Evolutionary conservation across 305 asterid species (phyloP).

Genomic region (Solanum chacoense): DNA sequence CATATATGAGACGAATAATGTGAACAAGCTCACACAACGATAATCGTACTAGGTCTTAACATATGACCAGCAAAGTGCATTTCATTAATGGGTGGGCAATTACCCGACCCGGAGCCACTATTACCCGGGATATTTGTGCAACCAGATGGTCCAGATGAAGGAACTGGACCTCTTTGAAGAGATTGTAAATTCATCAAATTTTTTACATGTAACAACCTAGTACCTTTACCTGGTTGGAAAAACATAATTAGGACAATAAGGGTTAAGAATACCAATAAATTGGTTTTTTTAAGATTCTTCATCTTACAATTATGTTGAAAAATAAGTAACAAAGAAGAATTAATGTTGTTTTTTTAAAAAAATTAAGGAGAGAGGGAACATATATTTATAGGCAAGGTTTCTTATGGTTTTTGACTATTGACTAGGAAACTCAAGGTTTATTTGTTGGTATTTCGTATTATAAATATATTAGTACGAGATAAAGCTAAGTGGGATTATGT

Average conservation of each 20-base stretch:
- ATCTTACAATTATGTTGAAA: neutral
- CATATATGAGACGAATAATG: neutral
- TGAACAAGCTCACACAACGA: neutral
- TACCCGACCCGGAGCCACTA: slow-evolving; percentile 18
- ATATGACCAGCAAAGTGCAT: slow-evolving; percentile 20
- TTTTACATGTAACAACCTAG: slow-evolving; percentile 23
- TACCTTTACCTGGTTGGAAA: slow-evolving; percentile 10
- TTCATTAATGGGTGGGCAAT: slow-evolving; percentile 9
- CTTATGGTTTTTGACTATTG: neutral
- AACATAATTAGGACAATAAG: slow-evolving; percentile 12
- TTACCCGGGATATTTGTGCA: slow-evolving; percentile 52
- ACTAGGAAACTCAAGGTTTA: neutral
- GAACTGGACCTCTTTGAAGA: slow-evolving; percentile 33
- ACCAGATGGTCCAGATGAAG: slow-evolving; percentile 48
- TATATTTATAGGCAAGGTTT: neutral
- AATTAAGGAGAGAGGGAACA: neutral
- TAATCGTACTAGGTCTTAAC: neutral
- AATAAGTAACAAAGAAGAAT: neutral
- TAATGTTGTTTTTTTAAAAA: neutral
- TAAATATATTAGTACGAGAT: neutral
- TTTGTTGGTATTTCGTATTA: neutral
- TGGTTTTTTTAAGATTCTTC: neutral
- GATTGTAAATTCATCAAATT: neutral
- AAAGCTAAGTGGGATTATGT: neutral
- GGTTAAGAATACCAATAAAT: neutral